Evolutionary conservation across 106 monocot species (phyloP).

Genomic region (Dioscorea alata): DNA sequence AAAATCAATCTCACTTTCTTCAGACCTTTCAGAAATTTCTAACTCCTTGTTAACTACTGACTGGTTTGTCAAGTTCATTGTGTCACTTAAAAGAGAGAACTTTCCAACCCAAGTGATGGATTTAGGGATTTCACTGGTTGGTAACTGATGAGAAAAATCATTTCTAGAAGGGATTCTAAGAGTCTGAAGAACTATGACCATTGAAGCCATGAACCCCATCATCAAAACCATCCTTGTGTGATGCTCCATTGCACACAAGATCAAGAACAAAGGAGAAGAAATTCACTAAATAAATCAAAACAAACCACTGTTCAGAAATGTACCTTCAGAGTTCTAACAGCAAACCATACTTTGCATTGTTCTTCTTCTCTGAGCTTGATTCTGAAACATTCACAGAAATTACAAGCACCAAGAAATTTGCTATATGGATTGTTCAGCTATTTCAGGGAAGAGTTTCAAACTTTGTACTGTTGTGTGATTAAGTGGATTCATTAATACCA

Average conservation of each 20-base stretch:
- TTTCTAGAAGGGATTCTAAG: constrained; percentile 27
- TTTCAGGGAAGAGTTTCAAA: too few species aligned
- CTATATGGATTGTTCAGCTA: too few species aligned
- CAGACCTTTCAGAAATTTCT: not conserved
- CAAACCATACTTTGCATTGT: too few species aligned
- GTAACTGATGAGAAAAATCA: constrained; percentile 12
- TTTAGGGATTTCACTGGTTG: not conserved
- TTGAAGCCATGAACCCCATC: constrained; percentile 24
- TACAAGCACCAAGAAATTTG: not conserved
- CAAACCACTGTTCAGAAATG: not conserved
- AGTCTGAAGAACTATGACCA: constrained; percentile 26
- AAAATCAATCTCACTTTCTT: not conserved
- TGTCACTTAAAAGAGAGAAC: constrained; percentile 26
- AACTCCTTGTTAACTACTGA: not conserved
- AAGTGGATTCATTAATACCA: too few species aligned
- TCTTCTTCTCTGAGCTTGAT: not conserved
- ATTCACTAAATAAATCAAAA: not conserved
- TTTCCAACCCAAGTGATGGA: constrained; percentile 16
- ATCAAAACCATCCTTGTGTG: constrained; percentile 21
- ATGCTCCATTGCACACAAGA: not conserved
- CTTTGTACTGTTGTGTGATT: too few species aligned
- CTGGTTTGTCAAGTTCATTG: constrained; percentile 1
- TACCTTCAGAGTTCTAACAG: not conserved
- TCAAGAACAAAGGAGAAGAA: too few species aligned
- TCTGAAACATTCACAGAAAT: not conserved